Evolutionary conservation across 176 grass and related monocot genomes (phyloP), one percentile per base, ranked within the genome.

Genomic region (Coix lacrymajobi): DNA sequence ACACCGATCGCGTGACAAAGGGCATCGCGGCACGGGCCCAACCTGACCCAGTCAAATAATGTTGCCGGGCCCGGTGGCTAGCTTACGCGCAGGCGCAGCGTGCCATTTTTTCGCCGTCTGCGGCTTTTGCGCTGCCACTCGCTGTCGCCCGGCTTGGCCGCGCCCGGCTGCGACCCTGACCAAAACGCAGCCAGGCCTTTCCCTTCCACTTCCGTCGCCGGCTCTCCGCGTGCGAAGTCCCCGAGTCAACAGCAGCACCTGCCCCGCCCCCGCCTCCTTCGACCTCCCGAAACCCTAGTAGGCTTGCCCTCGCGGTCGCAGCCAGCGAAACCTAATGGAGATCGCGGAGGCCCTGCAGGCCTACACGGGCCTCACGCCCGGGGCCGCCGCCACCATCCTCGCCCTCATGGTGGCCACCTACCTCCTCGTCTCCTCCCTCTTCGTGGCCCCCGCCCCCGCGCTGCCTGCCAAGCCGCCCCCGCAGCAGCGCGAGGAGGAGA

Each of bases 331-430:
- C 32, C 62, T 72, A 31, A 88, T 85, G 89, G 85, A 25, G 81
- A 79, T 88, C 61, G 72, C 77, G 41, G 91, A 89, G n/a, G 82
- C 87, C 26, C 83, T 95, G 79, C 36, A 90, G 79, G 64, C 87
- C 32, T 95, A 95, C 87, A 95, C 91, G 57, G 93, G 93, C 75
- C 91, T 98, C 67, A 93, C 92, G n/a, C 91, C 85, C 6, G 90
- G 85, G 16, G 92, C 89, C 28, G 92, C 90, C 83, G 62, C 88
- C 93, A 95, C 96, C 65, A 92, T 98, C 81, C 79, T 93, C 5
- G 84, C 89, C 30, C 89, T 98, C 79, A 91, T 93, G 92, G 74
- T 95, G 73, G 89, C 88, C 37, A 90, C 87, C 63, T 98, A 93
- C 83, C 89, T 84, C 83, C 73, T 95, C 79, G 92, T 93, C 77